phyloP scores from a whole-genome alignment of 345 rosid species.

The Physaria fendleri region DNA sequence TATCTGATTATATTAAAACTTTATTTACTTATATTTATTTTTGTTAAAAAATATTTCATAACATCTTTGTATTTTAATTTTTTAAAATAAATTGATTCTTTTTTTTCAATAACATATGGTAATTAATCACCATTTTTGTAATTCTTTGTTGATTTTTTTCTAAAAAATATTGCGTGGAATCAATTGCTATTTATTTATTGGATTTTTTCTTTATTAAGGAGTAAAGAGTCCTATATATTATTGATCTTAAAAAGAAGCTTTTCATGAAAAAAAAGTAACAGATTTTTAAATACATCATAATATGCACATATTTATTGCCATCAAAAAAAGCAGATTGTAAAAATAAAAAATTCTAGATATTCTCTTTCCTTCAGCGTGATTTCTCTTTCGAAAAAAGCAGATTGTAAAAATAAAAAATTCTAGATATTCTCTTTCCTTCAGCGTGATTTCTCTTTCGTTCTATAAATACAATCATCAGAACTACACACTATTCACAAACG shows the following conservation, averaged over 20 bases:
- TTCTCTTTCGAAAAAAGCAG: no score
- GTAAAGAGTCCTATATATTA: background rate
- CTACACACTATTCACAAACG: conserved; percentile 19
- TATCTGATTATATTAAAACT: no score
- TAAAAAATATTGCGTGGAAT: background rate
- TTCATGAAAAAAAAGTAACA: no score
- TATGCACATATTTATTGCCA: background rate
- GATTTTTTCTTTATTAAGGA: background rate
- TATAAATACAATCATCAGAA: conserved; percentile 20
- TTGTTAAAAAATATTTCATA: no score
- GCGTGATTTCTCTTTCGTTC: conserved; percentile 19
- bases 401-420: conserved; percentile 1
- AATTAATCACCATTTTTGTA: background rate
- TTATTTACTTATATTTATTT: no score
- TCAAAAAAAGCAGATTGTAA: background rate
- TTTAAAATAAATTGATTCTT: no score
- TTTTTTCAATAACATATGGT: background rate
- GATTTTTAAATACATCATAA: background rate
- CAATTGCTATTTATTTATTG: background rate
- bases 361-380: no score
- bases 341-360: no score
- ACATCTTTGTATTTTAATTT: no score
- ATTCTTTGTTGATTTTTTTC: background rate
- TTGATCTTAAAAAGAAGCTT: background rate
- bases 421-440: no score